A percentile compares a stretch with the other conserved stretches of the same genome.
phyloP scores from a whole-genome alignment of 2,329 filamentous ascomycete genomes.

The Colletotrichum sp. region DNA sequence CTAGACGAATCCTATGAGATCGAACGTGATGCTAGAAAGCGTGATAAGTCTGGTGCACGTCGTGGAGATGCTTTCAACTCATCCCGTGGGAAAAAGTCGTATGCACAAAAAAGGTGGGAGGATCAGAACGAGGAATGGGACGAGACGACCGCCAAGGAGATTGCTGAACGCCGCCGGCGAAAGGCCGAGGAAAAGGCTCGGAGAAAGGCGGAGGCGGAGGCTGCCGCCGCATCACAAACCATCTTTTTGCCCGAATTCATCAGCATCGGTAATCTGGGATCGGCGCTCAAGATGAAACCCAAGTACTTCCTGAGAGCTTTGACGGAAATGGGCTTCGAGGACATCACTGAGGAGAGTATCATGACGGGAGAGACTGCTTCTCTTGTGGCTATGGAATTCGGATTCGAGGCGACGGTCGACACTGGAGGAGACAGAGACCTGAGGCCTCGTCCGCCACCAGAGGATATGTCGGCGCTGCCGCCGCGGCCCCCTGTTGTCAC shows the following conservation, averaged over 20 bases:
- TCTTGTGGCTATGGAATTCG: constrained; percentile 90
- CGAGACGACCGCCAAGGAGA: constrained; percentile 39
- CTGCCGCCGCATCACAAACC: constrained; percentile 38
- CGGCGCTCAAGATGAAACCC: constrained; percentile 73
- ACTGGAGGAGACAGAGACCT: constrained; percentile 72
- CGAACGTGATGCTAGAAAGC: constrained; percentile 12
- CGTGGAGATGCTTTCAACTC: neutral
- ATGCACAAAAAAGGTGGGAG: neutral
- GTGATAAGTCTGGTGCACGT: constrained; percentile 1
- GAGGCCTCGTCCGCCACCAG: constrained; percentile 68
- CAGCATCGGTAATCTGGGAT: constrained; percentile 81
- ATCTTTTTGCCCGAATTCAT: constrained; percentile 92
- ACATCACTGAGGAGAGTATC: constrained; percentile 81
- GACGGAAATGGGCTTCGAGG: constrained; percentile 87
- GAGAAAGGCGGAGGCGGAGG: constrained; percentile 43
- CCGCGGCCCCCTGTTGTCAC: constrained; percentile 90
- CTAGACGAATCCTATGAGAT: constrained; percentile 20
- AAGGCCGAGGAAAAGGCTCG: constrained; percentile 48
- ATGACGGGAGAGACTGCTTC: constrained; percentile 90
- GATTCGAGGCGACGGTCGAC: constrained; percentile 84
- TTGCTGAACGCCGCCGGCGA: constrained; percentile 42
- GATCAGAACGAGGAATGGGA: constrained; percentile 42
- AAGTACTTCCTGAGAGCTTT: constrained; percentile 77
- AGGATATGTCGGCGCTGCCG: constrained; percentile 72
- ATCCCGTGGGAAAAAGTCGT: constrained; percentile 5